Percentiles rank a stretch among this genome's conserved stretches.
Evolutionary conservation across 2,329 filamentous ascomycete genomes (phyloP).

Genomic region (Fusarium sp.): DNA sequence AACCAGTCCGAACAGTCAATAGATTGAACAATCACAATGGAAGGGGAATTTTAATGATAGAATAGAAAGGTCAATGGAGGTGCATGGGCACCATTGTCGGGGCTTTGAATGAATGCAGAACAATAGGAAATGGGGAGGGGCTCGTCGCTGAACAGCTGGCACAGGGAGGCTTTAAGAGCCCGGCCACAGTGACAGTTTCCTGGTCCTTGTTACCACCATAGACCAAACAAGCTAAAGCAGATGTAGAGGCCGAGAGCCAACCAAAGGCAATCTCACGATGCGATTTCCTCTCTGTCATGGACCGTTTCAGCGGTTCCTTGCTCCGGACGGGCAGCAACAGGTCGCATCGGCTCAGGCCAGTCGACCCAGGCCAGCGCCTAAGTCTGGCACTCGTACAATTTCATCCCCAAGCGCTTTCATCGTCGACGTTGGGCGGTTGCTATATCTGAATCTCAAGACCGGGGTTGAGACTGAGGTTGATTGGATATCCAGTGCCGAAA

Average conservation of each 20-base stretch:
- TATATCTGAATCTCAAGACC: conserved; percentile 38
- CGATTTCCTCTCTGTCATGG: conserved; percentile 21
- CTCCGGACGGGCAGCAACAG: conserved; percentile 28
- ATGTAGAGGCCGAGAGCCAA: conserved; percentile 22
- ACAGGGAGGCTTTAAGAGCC: conserved; percentile 43
- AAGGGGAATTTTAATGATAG: conserved; percentile 37
- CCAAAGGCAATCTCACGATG: conserved; percentile 23
- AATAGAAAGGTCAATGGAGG: conserved; percentile 34
- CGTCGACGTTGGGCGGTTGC: conserved; percentile 23
- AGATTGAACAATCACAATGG: conserved; percentile 26
- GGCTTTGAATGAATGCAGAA: conserved; percentile 40
- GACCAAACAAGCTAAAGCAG: conserved; percentile 20
- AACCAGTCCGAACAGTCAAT: conserved; percentile 37
- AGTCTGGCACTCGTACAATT: conserved; percentile 33
- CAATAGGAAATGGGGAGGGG: conserved; percentile 32
- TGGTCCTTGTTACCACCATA: conserved; percentile 22
- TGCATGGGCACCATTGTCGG: conserved; percentile 46
- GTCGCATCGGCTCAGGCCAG: conserved; percentile 31
- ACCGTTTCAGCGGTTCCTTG: conserved; percentile 35
- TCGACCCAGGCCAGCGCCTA: conserved; percentile 39
- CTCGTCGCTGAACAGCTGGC: conserved; percentile 36
- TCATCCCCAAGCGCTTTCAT: conserved; percentile 35
- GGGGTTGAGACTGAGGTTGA: conserved; percentile 38
- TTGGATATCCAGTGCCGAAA: conserved; percentile 39
- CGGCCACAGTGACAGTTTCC: conserved; percentile 22